These are phyloP conservation scores for Curvularia lunata DNA, from an alignment of 2,329 filamentous ascomycete genomes.

Conservation along the genomic window DNA sequence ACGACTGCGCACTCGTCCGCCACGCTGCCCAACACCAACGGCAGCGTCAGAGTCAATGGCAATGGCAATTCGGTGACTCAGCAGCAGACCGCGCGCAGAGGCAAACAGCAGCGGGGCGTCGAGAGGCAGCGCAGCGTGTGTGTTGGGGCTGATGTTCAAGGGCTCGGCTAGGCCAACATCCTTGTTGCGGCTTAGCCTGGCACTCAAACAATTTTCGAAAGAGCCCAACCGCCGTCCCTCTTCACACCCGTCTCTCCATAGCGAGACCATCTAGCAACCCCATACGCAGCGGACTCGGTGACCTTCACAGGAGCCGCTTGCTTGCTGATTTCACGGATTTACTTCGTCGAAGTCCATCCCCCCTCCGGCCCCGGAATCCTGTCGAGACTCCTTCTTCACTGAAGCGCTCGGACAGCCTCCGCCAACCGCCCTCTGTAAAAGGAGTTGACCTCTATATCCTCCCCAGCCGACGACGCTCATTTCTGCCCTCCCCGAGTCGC, in stretches of 20 bases:
- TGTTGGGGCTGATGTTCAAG: conserved; percentile 16
- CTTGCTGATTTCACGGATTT: conserved; percentile 47
- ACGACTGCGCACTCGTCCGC: not conserved
- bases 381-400: conserved; percentile 36
- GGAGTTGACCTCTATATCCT: conserved; percentile 35
- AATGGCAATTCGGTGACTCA: not conserved
- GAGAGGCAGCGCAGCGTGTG: not conserved
- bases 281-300: conserved; percentile 40
- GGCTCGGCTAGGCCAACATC: conserved; percentile 21
- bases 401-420: conserved; percentile 45
- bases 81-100: not conserved
- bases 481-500: conserved; percentile 40
- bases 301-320: conserved; percentile 43
- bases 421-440: conserved; percentile 35
- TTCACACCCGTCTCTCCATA: conserved; percentile 41
- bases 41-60: not conserved
- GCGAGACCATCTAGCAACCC: conserved; percentile 40
- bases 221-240: conserved; percentile 20
- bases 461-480: conserved; percentile 26
- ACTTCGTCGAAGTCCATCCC: conserved; percentile 46
- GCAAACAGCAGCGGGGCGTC: conserved; percentile 1
- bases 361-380: conserved; percentile 32
- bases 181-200: conserved; percentile 28
- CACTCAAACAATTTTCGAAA: conserved; percentile 37
- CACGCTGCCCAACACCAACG: not conserved